Conservation (phyloP, 495 filamentous ascomycete genomes). For the Sphaerosporella brunnea region DNA sequence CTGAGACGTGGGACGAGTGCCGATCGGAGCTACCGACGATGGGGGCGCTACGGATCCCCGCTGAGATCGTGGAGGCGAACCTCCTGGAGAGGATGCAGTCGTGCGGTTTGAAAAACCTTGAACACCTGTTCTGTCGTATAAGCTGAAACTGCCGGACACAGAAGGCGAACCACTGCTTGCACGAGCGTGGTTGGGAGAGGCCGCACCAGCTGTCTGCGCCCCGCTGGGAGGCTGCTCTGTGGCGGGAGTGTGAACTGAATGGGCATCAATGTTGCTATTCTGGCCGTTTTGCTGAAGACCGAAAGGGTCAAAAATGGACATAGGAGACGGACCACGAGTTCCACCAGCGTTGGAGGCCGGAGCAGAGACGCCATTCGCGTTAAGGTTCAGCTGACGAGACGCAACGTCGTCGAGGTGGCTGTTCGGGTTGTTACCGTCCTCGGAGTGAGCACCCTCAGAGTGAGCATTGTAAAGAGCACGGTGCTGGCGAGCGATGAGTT, state of each 20-base stretch:
- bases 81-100: constrained; percentile 75
- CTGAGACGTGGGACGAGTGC: constrained; percentile 52
- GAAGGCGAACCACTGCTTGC: constrained; percentile 79
- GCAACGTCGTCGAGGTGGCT: constrained; percentile 36
- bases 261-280: constrained; percentile 25
- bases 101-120: constrained; percentile 64
- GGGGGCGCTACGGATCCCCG: constrained; percentile 35
- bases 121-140: constrained; percentile 42
- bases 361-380: constrained; percentile 39
- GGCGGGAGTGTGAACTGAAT: constrained; percentile 24
- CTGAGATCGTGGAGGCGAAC: constrained; percentile 55
- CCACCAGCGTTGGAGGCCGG: constrained; percentile 30
- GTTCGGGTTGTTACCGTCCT: constrained; percentile 37
- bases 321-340: constrained; percentile 41
- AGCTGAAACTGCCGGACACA: constrained; percentile 43
- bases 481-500: constrained; percentile 88
- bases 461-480: constrained; percentile 75
- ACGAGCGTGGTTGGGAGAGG: constrained; percentile 50
- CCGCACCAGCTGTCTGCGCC: constrained; percentile 30
- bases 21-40: constrained; percentile 73
- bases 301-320: constrained; percentile 42
- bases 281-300: constrained; percentile 27
- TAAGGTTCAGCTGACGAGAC: constrained; percentile 37
- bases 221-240: constrained; percentile 26
- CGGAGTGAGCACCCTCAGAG: constrained; percentile 26